Percentiles rank a stretch among this genome's conserved stretches.
These are phyloP conservation scores for Russula ochroleuca DNA, from an alignment of 768 basidiomycete species.

Conservation along the genomic window DNA sequence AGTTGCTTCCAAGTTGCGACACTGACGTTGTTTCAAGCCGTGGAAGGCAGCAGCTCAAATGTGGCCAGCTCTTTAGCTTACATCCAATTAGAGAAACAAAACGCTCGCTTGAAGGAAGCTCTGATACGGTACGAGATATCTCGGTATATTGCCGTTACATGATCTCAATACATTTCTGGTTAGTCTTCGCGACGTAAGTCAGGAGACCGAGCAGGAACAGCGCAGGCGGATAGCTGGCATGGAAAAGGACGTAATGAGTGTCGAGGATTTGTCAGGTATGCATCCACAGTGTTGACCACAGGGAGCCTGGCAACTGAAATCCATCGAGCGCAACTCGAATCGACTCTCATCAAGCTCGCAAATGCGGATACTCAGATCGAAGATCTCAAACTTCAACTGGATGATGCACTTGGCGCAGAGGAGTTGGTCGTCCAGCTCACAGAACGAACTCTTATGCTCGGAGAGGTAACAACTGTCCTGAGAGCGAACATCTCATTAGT, in stretches of 20 bases:
- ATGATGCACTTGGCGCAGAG: slow-evolving; percentile 92
- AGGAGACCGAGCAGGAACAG: slow-evolving; percentile 84
- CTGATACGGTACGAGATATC: slow-evolving; percentile 62
- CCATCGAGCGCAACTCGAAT: slow-evolving; percentile 68
- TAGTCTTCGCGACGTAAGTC: slow-evolving; percentile 83
- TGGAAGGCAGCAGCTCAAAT: slow-evolving; percentile 33
- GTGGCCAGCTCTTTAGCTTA: slow-evolving; percentile 60
- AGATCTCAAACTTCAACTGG: slow-evolving; percentile 89
- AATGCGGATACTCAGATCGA: slow-evolving; percentile 92
- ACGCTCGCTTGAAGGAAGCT: slow-evolving; percentile 92
- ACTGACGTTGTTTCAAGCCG: slow-evolving; percentile 28
- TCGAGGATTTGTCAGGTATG: slow-evolving; percentile 78
- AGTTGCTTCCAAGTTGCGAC: neutral
- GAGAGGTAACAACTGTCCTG: slow-evolving; percentile 57
- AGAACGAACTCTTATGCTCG: slow-evolving; percentile 85
- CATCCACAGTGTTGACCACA: slow-evolving; percentile 5
- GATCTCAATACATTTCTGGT: slow-evolving; percentile 6
- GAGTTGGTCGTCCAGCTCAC: slow-evolving; percentile 95
- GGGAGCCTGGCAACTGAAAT: slow-evolving; percentile 14
- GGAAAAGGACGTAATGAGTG: slow-evolving; percentile 76
- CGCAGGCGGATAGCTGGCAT: slow-evolving; percentile 76
- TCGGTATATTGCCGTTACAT: slow-evolving; percentile 1
- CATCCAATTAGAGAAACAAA: slow-evolving; percentile 93
- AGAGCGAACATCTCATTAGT: neutral
- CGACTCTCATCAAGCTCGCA: slow-evolving; percentile 70